phyloP scores from a whole-genome alignment of 1,284 basidiomycete genomes.

The Fomitopsis palustris region DNA sequence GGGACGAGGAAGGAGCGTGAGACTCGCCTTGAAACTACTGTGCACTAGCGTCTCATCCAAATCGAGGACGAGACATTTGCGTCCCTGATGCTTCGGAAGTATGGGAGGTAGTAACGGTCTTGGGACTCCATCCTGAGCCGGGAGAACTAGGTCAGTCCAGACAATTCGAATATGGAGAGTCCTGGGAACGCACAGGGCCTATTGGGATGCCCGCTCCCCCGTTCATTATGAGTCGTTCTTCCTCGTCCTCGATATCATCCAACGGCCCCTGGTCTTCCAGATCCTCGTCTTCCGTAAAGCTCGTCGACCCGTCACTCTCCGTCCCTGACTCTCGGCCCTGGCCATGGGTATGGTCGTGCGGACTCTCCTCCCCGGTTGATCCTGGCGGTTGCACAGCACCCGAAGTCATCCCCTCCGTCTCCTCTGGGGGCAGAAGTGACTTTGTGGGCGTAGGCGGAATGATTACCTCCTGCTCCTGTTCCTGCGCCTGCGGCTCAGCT shows the following conservation, averaged over 20 bases:
- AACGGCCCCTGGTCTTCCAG: constrained; percentile 40
- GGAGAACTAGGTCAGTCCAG: background rate
- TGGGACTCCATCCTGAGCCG: constrained; percentile 83
- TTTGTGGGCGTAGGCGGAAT: constrained; percentile 55
- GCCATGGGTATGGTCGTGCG: constrained; percentile 33
- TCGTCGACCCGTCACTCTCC: constrained; percentile 40
- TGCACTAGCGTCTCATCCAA: constrained; percentile 96
- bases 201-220: constrained; percentile 83
- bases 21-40: constrained; percentile 82
- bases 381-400: constrained; percentile 72
- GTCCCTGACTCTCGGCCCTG: constrained; percentile 34
- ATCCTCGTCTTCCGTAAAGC: constrained; percentile 45
- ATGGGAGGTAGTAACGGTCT: constrained; percentile 85
- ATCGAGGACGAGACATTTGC: constrained; percentile 94
- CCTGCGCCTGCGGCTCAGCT: constrained; percentile 7
- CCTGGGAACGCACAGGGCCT: constrained; percentile 55
- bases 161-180: background rate
- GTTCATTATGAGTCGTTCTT: constrained; percentile 73
- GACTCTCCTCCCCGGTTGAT: constrained; percentile 48
- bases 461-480: constrained; percentile 33
- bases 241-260: constrained; percentile 67
- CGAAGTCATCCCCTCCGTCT: constrained; percentile 66
- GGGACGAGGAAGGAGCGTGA: constrained; percentile 1
- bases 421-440: constrained; percentile 34
- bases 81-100: constrained; percentile 67